Evolutionary conservation across 345 rosid genomes (phyloP), one percentile per base, ranked within the genome.

Genomic region (Chamaenerion angustifolium): DNA sequence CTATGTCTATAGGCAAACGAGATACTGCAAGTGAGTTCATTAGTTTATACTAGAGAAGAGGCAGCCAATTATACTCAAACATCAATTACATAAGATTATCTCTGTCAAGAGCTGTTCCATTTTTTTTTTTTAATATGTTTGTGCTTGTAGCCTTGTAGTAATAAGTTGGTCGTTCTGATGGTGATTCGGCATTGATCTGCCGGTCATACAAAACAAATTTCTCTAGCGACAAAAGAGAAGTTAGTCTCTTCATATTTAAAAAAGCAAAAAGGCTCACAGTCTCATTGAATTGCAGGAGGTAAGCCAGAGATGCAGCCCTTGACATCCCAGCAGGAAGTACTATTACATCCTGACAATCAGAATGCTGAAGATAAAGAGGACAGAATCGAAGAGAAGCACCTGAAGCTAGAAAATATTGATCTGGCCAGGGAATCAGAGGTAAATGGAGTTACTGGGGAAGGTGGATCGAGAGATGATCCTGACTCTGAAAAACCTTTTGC

Each of bases 241-340:
- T 12, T 23, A 27, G 11, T 47, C 21, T 12, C 2, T 12, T 48
- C 14, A 48, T 10, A 4, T 25, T 21, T 5, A 21, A 48, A 4
- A 50, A 49, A 50, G 25, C 25, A 21, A 27, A n/a, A 14, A 16
- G 31, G 49, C 13, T 15, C 35, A 10, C 15, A n/a, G 14, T 58
- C 27, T 64, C 58, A 46, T 47, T 56, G 64, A 46, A 46, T 23
- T 10, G 40, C 75, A 92, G 95, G 76, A 58, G 59, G 64, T 45
- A 73, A 67, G 59, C 90, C 62, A 54, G 82, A 83, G 54, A 64
- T 84, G 88, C 79, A 72, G 37, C 75, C 89, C 18, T 69, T 87
- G 72, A 77, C 81, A 19, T 40, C 74, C 16, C 77, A 72, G 54
- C 88, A 80, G 57, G 93, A 87, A 64, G 63, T 55, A 49, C 51